These are phyloP conservation scores for Acer yangbiense DNA, from an alignment of 345 rosid species.

Conservation along the genomic window DNA sequence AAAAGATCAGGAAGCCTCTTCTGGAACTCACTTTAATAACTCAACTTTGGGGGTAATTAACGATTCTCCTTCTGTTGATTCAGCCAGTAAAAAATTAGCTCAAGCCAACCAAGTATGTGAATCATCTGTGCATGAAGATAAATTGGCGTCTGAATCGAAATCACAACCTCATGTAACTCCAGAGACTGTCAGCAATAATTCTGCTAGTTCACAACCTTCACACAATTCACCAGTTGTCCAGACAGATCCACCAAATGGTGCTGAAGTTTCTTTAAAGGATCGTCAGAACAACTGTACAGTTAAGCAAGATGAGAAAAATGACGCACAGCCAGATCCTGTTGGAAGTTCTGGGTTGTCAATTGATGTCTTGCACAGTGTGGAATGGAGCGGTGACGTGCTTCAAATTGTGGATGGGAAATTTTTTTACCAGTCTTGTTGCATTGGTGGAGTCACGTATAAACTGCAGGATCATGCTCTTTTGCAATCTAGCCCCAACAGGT, in stretches of 20 bases:
- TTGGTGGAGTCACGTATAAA: slow-evolving; percentile 54
- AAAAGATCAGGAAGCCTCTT: slow-evolving; percentile 27
- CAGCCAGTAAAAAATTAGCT: slow-evolving; percentile 27
- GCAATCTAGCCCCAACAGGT: slow-evolving; percentile 38
- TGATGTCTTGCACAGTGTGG: slow-evolving; percentile 28
- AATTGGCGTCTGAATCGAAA: slow-evolving; percentile 24
- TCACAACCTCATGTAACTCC: slow-evolving; percentile 23
- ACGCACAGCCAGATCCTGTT: slow-evolving; percentile 25
- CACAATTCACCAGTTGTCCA: slow-evolving; percentile 20
- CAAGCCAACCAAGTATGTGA: slow-evolving; percentile 33
- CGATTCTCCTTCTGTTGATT: slow-evolving; percentile 29
- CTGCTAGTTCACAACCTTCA: slow-evolving; percentile 28
- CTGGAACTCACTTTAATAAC: slow-evolving; percentile 31
- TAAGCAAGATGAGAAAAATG: slow-evolving; percentile 32
- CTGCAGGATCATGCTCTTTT: slow-evolving; percentile 63
- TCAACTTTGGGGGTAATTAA: slow-evolving; percentile 20
- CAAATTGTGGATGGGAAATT: slow-evolving; percentile 47
- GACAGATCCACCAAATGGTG: slow-evolving; percentile 25
- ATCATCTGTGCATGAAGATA: slow-evolving; percentile 25
- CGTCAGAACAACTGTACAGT: slow-evolving; percentile 2
- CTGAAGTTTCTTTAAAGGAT: slow-evolving; percentile 30
- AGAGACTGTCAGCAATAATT: slow-evolving; percentile 19
- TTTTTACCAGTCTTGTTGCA: slow-evolving; percentile 51
- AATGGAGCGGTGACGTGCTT: slow-evolving; percentile 47
- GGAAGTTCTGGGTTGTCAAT: slow-evolving; percentile 28